Base-by-base conservation (phyloP, 2,329 filamentous ascomycete genomes). In the Zarea fungicola region DNA sequence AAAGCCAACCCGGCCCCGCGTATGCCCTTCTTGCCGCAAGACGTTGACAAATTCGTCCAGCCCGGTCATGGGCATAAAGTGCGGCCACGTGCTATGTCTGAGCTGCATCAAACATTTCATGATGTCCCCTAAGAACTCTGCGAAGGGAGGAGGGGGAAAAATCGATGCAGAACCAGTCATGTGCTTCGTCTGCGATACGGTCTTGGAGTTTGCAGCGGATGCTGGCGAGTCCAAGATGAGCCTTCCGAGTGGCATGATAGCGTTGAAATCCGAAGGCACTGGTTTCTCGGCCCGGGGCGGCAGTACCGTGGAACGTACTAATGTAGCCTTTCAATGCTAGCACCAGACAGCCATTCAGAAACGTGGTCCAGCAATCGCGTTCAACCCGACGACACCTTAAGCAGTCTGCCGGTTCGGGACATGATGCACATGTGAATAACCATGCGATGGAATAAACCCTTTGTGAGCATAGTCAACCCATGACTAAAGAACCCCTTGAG, bases 61-160 rank as follows among this genome's bases (percentile, higher is more conserved):
- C 62, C 88, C 91, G 1, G 81, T 91, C 64, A 73, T 96, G 44
- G 84, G 88, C 2, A 91, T 89, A 63, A 87, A 88, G 0, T 99
- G 92, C 60, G 92, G 92, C 0, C 92, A 99, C 63, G 90, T 97
- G 1, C 68, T 96, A 19, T 99, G 92, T 67, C 85, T 87, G 59
- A 84, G 79, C 32, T 96, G 92, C 61, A 85, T 91, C 14, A 79
- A 84, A 48, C 87, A 90, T 61, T 95, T 97, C 65, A 84, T 96
- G 75, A 77, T 76, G 7, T 77, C 81, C 35, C 71, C 67, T 49
- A 73, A 61, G 56, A 73, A 66, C 51, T 60, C 67, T 19, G 52
- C 57, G 11, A 34, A 34, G 6, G 58, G 62, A 9, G 73, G 76
- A 3, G 66, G 67, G 9, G 67, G 89, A 3, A 26, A 23, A 29